These are phyloP conservation scores for Sugiyamaella grinbergsii DNA, from an alignment of 1,139 yeast genomes.

Conservation along the genomic window DNA sequence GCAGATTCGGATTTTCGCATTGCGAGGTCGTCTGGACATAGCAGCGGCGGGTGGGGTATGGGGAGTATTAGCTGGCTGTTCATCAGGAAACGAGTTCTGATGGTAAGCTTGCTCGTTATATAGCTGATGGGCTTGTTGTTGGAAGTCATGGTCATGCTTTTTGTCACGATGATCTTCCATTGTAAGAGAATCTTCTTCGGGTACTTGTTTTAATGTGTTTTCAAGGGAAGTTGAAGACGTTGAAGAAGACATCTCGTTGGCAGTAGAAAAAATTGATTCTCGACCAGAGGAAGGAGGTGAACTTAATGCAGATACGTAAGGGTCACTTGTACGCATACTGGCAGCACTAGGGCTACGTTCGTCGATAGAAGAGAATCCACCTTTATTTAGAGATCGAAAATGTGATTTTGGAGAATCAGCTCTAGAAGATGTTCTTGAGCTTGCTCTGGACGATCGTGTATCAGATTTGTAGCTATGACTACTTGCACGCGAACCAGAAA, in stretches of 20 bases:
- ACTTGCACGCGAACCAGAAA: slow-evolving; percentile 10
- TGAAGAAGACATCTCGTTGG: slow-evolving; percentile 16
- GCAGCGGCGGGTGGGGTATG: slow-evolving; percentile 7
- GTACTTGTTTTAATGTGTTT: slow-evolving; percentile 10
- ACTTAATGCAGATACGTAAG: slow-evolving; percentile 9
- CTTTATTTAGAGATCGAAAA: neutral
- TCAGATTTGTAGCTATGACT: slow-evolving; percentile 9
- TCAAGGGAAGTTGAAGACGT: slow-evolving; percentile 10
- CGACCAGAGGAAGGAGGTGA: slow-evolving; percentile 12
- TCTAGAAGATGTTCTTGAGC: slow-evolving; percentile 14
- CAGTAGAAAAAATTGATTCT: slow-evolving; percentile 19
- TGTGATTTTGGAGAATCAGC: slow-evolving; percentile 1
- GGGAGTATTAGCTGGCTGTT: neutral
- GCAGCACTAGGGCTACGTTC: slow-evolving; percentile 6
- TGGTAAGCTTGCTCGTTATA: neutral
- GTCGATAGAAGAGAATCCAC: slow-evolving; percentile 11
- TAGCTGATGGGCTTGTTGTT: neutral
- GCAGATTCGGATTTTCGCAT: slow-evolving; percentile 33
- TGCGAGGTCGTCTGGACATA: slow-evolving; percentile 17
- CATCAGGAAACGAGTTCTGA: slow-evolving; percentile 1
- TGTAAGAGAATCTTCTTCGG: slow-evolving; percentile 5
- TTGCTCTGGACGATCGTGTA: slow-evolving; percentile 11
- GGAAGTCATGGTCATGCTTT: neutral
- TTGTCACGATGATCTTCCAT: neutral
- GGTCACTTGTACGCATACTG: neutral